Base-by-base conservation (phyloP, 2,329 filamentous ascomycete genomes). In the Stachybotrys echinatus region DNA sequence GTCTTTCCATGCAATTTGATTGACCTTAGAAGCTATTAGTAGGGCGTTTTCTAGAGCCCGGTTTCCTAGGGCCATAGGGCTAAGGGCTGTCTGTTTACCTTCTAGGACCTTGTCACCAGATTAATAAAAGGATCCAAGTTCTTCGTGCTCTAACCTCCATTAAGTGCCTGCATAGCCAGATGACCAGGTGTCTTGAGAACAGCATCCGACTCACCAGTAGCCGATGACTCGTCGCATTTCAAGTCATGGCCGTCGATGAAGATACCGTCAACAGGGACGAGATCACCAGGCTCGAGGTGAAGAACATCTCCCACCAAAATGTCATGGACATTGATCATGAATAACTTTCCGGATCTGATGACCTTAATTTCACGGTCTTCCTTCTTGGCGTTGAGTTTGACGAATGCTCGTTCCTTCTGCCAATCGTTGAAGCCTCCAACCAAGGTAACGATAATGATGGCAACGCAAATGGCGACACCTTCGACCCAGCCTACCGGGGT, bases 201-300 rank as follows among this genome's bases (percentile, higher is more conserved):
- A 47, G 84, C 76, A 58, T 89, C 85, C 1, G 85, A 88, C 66
- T 89, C 86, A 55, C 86, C 86, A 23, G 86, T 89, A 2, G 84
- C 83, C 12, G 85, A 87, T 3, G 84, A 88, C 60, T 89, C 86
- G 57, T 89, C 86, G 58, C 85, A 89, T 63, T 85, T 74, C 51
- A 76, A 59, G 4, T 67, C 65, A 53, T 72, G 71, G 6, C 74
- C 73, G 18, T 76, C 73, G 52, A 89, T 83, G 52, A 89, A 80
- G 48, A 88, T 75, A 6, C 86, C 86, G 61, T 89, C 86, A 2
- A 84, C 85, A 0, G 86, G 85, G 37, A 89, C 76, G 49, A 87
- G 74, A 58, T 89, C 85, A 53, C 86, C 86, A 2, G 85, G 82
- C 52, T 84, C 81, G 10, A 89, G 70, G 61, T 87, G 79, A 52